These are phyloP conservation scores for Hygrophila difformis DNA, from an alignment of 257 asterid genomes.

Conservation along the genomic window DNA sequence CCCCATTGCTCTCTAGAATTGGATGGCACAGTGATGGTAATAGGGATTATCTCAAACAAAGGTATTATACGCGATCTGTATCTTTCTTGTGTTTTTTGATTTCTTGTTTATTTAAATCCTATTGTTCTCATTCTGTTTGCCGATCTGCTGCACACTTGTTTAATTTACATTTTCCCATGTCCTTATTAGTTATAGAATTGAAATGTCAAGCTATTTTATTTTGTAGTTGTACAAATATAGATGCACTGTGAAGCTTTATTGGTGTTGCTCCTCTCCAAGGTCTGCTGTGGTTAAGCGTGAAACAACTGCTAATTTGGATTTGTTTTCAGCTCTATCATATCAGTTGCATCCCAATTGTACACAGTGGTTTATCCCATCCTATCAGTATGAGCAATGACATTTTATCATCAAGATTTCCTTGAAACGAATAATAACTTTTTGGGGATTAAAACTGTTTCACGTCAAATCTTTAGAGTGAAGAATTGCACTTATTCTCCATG, in stretches of 20 bases:
- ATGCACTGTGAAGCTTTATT: background rate
- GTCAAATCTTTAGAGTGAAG: no score
- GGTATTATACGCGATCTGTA: constrained; percentile 69
- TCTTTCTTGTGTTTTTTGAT: constrained; percentile 2
- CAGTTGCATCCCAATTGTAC: no score
- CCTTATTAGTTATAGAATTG: background rate
- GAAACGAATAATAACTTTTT: no score
- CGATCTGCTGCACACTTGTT: background rate
- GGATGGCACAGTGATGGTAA: constrained; percentile 98
- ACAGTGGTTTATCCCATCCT: no score
- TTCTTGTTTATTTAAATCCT: background rate
- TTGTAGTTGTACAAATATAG: background rate
- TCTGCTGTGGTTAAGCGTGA: constrained; percentile 5
- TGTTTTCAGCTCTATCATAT: no score
- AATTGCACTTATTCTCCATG: no score
- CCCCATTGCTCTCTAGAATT: constrained; percentile 37
- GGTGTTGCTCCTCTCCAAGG: background rate
- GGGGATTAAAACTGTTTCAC: no score
- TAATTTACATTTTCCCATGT: background rate
- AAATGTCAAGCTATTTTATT: background rate
- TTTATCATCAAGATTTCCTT: no score
- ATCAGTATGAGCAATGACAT: no score
- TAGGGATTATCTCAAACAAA: constrained; percentile 77
- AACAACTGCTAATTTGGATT: no score
- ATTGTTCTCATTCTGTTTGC: background rate